Conservation (phyloP, 176 grass and related monocot genomes). For the Musa acuminata region DNA sequence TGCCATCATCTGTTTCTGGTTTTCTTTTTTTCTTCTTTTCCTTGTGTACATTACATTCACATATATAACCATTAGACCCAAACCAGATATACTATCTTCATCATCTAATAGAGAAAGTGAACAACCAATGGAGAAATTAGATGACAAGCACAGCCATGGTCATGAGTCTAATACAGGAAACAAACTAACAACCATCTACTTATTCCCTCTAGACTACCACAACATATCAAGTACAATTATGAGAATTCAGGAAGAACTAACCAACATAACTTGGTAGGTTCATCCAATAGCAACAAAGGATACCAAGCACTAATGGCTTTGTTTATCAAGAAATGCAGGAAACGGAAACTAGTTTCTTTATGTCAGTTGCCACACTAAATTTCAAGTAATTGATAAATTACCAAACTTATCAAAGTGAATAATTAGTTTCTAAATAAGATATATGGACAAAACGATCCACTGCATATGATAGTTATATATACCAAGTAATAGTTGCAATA, state of each 20-base stretch:
- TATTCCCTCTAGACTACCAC: not conserved
- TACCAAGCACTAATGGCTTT: not conserved
- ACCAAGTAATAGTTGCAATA: too few species aligned
- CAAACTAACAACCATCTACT: not conserved
- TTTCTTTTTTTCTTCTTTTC: not conserved
- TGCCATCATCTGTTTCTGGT: not conserved
- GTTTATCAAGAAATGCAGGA: not conserved
- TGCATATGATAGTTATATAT: too few species aligned
- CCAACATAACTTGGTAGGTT: not conserved
- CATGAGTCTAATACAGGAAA: not conserved
- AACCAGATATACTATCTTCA: too few species aligned
- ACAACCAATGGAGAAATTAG: not conserved
- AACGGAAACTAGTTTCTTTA: not conserved
- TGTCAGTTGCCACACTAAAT: not conserved
- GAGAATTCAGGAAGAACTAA: not conserved
- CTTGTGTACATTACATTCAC: too few species aligned
- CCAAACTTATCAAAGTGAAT: not conserved
- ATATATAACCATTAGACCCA: too few species aligned
- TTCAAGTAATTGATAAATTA: not conserved
- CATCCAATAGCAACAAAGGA: not conserved
- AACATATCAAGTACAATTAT: not conserved
- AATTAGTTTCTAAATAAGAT: not conserved
- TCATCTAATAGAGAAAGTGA: too few species aligned
- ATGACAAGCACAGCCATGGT: not conserved
- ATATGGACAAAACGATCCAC: too few species aligned